Evolutionary conservation across 768 basidiomycete genomes (phyloP).

Genomic region (Amanita rimosa): DNA sequence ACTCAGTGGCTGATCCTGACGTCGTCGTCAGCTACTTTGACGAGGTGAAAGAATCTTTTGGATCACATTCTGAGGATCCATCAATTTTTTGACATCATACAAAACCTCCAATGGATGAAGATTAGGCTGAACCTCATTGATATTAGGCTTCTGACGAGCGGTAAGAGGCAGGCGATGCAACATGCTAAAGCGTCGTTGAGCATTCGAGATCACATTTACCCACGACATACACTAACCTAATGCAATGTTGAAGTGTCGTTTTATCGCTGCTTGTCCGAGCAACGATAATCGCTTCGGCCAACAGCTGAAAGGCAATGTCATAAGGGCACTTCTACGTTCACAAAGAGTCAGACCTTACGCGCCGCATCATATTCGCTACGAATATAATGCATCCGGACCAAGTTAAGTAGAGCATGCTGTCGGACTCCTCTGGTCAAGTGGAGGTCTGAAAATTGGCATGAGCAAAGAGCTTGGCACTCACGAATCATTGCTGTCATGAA

Average conservation of each 20-base stretch:
- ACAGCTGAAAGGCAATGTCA: constrained; percentile 29
- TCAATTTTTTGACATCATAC: constrained; percentile 67
- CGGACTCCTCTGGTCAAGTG: constrained; percentile 48
- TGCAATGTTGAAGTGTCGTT: constrained; percentile 67
- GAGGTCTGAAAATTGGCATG: not conserved
- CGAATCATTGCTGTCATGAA: constrained; percentile 75
- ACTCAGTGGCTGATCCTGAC: constrained; percentile 58
- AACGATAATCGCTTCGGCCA: constrained; percentile 70
- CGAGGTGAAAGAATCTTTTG: not conserved
- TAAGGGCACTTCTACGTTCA: not conserved
- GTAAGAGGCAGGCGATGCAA: constrained; percentile 57
- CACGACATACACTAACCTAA: constrained; percentile 35
- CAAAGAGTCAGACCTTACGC: constrained; percentile 37
- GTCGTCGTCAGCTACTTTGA: not conserved
- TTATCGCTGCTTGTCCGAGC: constrained; percentile 65
- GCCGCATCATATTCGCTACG: constrained; percentile 59
- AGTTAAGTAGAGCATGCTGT: constrained; percentile 68
- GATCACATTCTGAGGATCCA: constrained; percentile 53
- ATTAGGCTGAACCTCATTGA: constrained; percentile 70
- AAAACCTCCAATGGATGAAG: constrained; percentile 69
- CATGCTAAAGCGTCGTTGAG: constrained; percentile 31
- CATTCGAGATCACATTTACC: constrained; percentile 2
- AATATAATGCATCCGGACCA: constrained; percentile 70
- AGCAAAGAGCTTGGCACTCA: constrained; percentile 23
- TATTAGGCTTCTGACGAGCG: constrained; percentile 31